Base-by-base conservation (phyloP, 805 yeast species). In the Candida germanica region DNA sequence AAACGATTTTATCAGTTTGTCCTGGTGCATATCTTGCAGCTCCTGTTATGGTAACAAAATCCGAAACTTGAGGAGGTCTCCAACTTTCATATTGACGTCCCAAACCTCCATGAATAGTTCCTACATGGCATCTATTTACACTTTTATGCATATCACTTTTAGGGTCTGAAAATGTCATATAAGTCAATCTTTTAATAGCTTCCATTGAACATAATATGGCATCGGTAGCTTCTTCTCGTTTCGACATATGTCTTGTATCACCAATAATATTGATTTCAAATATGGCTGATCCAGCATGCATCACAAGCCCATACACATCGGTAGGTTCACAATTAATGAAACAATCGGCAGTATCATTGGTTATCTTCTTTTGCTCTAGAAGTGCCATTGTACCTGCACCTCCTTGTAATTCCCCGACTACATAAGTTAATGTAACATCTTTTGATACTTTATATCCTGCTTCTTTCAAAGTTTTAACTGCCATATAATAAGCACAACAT, bases 1-100 rank as follows among this genome's bases (percentile, higher is more conserved):
- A 20, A 2, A 54, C 60, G 6, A 50, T 49, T 5, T 44, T 35
- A 18, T 46, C 53, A 31, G 12, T 41, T 31, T 54, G 60, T 1
- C 59, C 60, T 2, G 59, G 60, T n/a, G 60, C 60, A 37, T 50
- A 54, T 27, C 60, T 33, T 4, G 58, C 58, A 12, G 59, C 59
- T 2, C 57, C 53, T n/a, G 53, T 51, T 26, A 55, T 44, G n/a
- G 60, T 55, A 14, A 52, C 54, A 41, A 55, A 55, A 33, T 54
- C 59, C 5, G 59, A 46, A 11, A 55, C 60, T 39, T 54, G 60
- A 12, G 60, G 60, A 16, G 56, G 50, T 41, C 60, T 47, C 60
- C 60, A 54, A 7, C 43, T 39, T 35, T 54, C 60, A 38, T 54
- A 54, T 8, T 31, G 29, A 35, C 58, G 41, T 1, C 59, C 58